A percentile compares a stretch with the other conserved stretches of the same genome.
Conservation (phyloP, 1,139 yeast genomes). For the Debaryomyces sp. region DNA sequence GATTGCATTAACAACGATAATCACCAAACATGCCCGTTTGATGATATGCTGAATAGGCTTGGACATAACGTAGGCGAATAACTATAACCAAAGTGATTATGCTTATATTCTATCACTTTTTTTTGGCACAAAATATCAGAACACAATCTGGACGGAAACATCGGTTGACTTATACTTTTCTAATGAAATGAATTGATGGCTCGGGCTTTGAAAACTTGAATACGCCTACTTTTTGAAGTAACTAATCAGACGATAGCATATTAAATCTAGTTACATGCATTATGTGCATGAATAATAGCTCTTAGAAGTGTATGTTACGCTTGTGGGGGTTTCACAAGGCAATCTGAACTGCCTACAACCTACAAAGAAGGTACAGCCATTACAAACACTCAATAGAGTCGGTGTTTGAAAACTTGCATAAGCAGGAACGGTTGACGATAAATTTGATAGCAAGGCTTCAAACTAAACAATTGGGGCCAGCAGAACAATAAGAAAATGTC, state of each 20-base stretch:
- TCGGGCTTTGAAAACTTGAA: not conserved
- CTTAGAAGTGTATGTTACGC: not conserved
- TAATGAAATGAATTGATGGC: not conserved
- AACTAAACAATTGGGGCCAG: not conserved
- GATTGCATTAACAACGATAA: conserved; percentile 10
- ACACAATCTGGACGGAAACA: not conserved
- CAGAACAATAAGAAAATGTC: not conserved
- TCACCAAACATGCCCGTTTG: conserved; percentile 6
- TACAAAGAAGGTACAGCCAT: not conserved
- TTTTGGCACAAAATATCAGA: too few relatives aligned
- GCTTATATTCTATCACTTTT: not conserved
- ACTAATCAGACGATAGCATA: not conserved
- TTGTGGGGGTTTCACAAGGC: not conserved
- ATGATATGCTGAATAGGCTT: conserved; percentile 2
- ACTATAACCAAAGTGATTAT: not conserved
- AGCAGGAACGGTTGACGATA: not conserved
- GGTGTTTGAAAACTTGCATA: not conserved
- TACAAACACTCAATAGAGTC: not conserved
- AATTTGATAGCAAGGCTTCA: conserved; percentile 4
- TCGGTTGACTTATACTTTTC: not conserved
- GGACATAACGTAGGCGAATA: not conserved
- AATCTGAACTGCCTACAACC: not conserved
- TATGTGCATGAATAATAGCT: not conserved
- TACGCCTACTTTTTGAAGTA: not conserved
- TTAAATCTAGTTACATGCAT: not conserved